A percentile compares a stretch with the other conserved stretches of the same genome.
Conservation (phyloP, 495 filamentous ascomycete genomes). For the Neurospora cerealis region DNA sequence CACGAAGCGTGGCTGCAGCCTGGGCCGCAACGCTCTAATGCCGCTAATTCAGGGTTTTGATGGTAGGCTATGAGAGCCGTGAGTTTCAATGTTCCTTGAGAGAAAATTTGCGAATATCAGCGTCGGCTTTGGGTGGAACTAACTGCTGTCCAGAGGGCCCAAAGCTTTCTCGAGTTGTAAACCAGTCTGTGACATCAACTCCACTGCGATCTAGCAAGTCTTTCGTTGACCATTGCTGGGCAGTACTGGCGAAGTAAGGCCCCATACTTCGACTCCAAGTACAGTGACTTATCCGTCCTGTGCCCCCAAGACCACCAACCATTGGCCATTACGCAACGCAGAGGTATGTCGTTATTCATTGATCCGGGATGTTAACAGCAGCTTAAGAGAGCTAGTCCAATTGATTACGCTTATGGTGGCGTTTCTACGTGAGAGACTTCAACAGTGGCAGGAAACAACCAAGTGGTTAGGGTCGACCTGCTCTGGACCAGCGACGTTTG, state of each 20-base stretch:
- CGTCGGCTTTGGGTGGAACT: neutral
- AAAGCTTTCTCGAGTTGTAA: neutral
- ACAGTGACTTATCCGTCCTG: neutral
- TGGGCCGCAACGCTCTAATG: neutral
- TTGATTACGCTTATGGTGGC: neutral
- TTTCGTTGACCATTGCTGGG: neutral
- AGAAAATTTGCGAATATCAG: neutral
- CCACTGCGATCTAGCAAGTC: neutral
- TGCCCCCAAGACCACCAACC: neutral
- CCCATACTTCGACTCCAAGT: neutral
- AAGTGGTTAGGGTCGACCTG: neutral
- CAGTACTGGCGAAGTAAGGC: neutral
- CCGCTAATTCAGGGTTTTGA: neutral
- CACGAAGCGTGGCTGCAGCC: conserved; percentile 12
- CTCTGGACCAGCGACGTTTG: neutral
- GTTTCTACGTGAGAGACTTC: neutral
- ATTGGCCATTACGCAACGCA: neutral
- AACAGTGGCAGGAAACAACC: neutral
- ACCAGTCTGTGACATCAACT: neutral
- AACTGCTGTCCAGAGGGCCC: neutral
- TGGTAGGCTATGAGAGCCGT: neutral
- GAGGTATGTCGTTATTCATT: neutral
- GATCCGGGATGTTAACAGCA: neutral
- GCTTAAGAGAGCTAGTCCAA: neutral
- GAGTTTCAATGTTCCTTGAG: neutral